Evolutionary conservation across 116 monocot genomes (phyloP).

Genomic region (Posidonia oceanica): DNA sequence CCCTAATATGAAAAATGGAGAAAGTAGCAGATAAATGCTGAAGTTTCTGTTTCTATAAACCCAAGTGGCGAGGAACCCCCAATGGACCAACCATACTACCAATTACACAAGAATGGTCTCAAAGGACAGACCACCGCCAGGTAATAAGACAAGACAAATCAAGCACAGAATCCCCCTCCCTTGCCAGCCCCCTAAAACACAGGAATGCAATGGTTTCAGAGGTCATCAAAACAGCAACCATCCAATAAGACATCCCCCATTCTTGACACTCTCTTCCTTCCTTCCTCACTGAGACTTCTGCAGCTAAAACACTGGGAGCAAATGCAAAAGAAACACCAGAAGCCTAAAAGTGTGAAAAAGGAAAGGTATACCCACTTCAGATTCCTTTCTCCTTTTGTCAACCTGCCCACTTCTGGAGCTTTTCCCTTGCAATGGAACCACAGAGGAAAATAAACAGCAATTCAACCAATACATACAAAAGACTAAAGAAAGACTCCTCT

Average conservation of each 20-base stretch:
- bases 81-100: neutral
- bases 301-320: too few relatives aligned
- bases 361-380: constrained; percentile 56
- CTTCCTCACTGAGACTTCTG: too few relatives aligned
- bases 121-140: constrained; percentile 12
- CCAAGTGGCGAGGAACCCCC: neutral
- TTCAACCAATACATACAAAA: too few relatives aligned
- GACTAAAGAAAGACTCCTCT: too few relatives aligned
- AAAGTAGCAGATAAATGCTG: neutral
- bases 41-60: neutral
- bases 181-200: too few relatives aligned
- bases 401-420: constrained; percentile 1
- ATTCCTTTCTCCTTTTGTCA: constrained; percentile 37
- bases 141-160: constrained; percentile 17
- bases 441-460: too few relatives aligned
- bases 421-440: too few relatives aligned
- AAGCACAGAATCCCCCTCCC: constrained; percentile 11
- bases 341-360: constrained; percentile 5
- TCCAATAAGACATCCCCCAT: neutral
- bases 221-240: neutral
- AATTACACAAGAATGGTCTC: neutral
- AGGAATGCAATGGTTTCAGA: neutral
- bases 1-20: neutral
- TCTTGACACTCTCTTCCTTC: neutral
- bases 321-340: constrained; percentile 11